phyloP scores from a whole-genome alignment of 2,329 filamentous ascomycete genomes.

The Aphanocladium album region DNA sequence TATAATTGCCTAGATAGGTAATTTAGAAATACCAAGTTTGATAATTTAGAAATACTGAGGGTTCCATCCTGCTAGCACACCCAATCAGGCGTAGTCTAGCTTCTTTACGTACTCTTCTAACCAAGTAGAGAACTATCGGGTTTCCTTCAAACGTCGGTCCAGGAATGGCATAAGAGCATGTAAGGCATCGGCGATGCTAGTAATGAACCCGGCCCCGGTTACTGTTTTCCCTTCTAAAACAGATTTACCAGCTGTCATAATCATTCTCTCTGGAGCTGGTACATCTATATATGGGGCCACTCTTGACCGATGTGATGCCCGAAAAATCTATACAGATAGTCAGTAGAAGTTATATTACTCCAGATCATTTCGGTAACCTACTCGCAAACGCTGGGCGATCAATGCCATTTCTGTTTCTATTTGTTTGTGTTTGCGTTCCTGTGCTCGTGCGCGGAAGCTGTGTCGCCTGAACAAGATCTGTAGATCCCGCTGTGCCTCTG shows the following conservation, averaged over 20 bases:
- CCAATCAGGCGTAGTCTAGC: too few relatives aligned
- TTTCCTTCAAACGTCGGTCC: too few relatives aligned
- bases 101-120: too few relatives aligned
- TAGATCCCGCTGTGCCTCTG: neutral
- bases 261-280: conserved; percentile 33
- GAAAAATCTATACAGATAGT: neutral
- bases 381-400: neutral
- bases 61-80: too few relatives aligned
- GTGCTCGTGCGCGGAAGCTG: neutral
- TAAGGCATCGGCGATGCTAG: too few relatives aligned
- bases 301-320: neutral
- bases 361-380: neutral
- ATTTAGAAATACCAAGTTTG: too few relatives aligned
- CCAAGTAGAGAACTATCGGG: too few relatives aligned
- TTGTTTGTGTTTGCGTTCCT: neutral
- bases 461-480: neutral
- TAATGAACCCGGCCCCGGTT: too few relatives aligned
- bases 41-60: too few relatives aligned
- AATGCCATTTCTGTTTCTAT: neutral
- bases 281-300: conserved; percentile 24
- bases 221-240: neutral
- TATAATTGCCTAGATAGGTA: too few relatives aligned
- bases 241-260: neutral
- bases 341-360: too few relatives aligned
- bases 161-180: too few relatives aligned